Evolutionary conservation across 2,329 filamentous ascomycete species (phyloP).

Genomic region (Cladobotryum protrusum): DNA sequence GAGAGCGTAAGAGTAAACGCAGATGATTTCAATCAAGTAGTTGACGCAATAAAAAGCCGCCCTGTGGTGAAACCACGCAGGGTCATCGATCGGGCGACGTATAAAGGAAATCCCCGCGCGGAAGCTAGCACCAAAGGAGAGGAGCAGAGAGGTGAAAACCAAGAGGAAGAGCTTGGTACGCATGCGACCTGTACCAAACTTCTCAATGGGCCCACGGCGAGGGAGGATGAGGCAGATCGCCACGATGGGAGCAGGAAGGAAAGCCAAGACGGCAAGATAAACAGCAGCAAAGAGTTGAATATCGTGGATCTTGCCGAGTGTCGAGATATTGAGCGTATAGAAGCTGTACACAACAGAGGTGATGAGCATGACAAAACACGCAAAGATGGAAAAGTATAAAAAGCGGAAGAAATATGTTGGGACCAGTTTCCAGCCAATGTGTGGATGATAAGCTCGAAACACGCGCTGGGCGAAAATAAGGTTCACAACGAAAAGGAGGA

Average conservation of each 20-base stretch:
- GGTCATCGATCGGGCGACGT: slow-evolving; percentile 41
- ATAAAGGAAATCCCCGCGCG: slow-evolving; percentile 55
- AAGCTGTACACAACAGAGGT: slow-evolving; percentile 56
- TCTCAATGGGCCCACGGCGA: slow-evolving; percentile 39
- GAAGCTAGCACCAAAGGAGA: slow-evolving; percentile 65
- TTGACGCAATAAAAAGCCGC: slow-evolving; percentile 75
- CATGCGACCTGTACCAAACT: slow-evolving; percentile 57
- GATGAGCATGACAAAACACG: slow-evolving; percentile 61
- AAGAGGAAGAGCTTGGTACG: slow-evolving; percentile 62
- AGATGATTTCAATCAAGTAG: slow-evolving; percentile 65
- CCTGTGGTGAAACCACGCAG: slow-evolving; percentile 66
- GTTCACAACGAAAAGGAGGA: slow-evolving; percentile 73
- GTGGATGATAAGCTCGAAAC: slow-evolving; percentile 64
- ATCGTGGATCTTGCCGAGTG: slow-evolving; percentile 47
- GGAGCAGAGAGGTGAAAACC: slow-evolving; percentile 48
- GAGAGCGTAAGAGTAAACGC: slow-evolving; percentile 61
- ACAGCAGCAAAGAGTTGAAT: slow-evolving; percentile 63
- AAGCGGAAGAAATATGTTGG: slow-evolving; percentile 48
- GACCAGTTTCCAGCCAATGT: slow-evolving; percentile 59
- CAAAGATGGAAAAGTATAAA: slow-evolving; percentile 52
- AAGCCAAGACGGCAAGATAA: slow-evolving; percentile 52
- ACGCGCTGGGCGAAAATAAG: slow-evolving; percentile 71
- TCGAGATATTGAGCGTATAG: slow-evolving; percentile 54
- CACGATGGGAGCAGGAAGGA: slow-evolving; percentile 54
- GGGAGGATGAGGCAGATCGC: slow-evolving; percentile 45